Percentiles rank a stretch among this genome's conserved stretches.
These are phyloP conservation scores for Baffinella frigidus DNA, from an alignment of 208 protist genomes.

Conservation along the genomic window DNA sequence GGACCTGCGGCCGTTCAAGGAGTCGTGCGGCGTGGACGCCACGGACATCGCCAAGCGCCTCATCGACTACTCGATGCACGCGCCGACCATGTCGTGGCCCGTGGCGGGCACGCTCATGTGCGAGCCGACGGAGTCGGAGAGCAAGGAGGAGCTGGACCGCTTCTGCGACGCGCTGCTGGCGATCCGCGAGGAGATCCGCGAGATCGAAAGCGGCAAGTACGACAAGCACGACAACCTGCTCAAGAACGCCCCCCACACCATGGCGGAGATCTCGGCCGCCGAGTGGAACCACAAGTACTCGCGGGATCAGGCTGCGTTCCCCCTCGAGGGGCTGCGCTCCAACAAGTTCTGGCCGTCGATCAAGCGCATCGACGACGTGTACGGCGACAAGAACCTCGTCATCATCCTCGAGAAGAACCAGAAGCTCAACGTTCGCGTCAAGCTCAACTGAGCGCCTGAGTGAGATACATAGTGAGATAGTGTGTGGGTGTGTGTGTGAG, in stretches of 20 bases:
- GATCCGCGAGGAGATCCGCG: conserved; percentile 90
- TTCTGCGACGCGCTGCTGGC: conserved; percentile 90
- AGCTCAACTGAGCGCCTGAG: too few relatives aligned
- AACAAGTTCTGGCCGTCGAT: conserved; percentile 92
- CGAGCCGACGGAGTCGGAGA: conserved; percentile 95
- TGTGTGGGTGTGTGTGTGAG: too few relatives aligned
- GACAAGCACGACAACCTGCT: conserved; percentile 88
- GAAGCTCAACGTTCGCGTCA: not conserved
- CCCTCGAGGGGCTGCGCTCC: conserved; percentile 76
- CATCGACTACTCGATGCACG: conserved; percentile 95
- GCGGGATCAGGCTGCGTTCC: conserved; percentile 89
- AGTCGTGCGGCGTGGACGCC: conserved; percentile 85
- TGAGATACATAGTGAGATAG: too few relatives aligned
- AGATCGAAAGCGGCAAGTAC: conserved; percentile 86
- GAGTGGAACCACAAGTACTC: conserved; percentile 89
- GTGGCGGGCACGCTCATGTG: conserved; percentile 90
- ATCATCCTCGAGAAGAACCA: conserved; percentile 80
- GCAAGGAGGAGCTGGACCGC: conserved; percentile 87
- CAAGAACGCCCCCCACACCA: conserved; percentile 93
- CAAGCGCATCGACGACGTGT: conserved; percentile 86
- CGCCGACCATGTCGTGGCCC: conserved; percentile 88
- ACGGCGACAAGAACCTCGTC: conserved; percentile 91
- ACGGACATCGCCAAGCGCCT: conserved; percentile 96
- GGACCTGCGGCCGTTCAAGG: conserved; percentile 88
- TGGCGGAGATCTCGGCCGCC: conserved; percentile 65